phyloP scores from a whole-genome alignment of 768 basidiomycete genomes.

The Terana coerulea region DNA sequence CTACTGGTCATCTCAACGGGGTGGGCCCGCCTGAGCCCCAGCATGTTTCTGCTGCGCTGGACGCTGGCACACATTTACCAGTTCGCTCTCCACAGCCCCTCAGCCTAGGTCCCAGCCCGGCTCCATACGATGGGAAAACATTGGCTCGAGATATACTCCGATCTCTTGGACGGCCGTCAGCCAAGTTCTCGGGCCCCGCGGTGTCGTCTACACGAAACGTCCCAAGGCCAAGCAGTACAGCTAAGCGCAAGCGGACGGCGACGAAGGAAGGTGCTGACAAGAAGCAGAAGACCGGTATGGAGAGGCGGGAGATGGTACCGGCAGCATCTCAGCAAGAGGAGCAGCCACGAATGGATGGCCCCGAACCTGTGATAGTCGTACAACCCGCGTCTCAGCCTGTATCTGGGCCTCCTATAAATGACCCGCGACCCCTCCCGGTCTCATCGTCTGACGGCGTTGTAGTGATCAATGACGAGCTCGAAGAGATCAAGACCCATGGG shows the following conservation, averaged over 20 bases:
- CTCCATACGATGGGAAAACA: slow-evolving; percentile 37
- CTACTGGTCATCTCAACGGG: not conserved
- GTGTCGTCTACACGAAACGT: not conserved
- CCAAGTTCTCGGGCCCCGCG: not conserved
- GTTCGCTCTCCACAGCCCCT: too few species aligned
- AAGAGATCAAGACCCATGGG: slow-evolving; percentile 11
- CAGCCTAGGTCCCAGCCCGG: slow-evolving; percentile 25
- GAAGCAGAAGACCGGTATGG: not conserved
- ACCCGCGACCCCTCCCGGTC: not conserved
- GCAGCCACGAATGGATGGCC: too few species aligned
- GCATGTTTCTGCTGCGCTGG: not conserved
- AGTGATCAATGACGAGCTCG: not conserved
- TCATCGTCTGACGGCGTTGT: not conserved
- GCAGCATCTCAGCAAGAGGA: not conserved
- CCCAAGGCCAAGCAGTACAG: not conserved
- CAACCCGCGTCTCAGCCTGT: too few species aligned
- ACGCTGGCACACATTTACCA: too few species aligned
- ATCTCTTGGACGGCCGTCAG: slow-evolving; percentile 37
- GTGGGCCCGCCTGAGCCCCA: not conserved
- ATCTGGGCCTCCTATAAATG: too few species aligned
- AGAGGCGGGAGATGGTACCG: not conserved
- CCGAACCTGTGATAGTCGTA: too few species aligned
- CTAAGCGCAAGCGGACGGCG: slow-evolving; percentile 3
- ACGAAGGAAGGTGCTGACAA: not conserved
- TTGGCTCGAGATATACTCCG: slow-evolving; percentile 56